Evolutionary conservation across 129 eudicot genomes (phyloP).

Genomic region (Daucus carota): DNA sequence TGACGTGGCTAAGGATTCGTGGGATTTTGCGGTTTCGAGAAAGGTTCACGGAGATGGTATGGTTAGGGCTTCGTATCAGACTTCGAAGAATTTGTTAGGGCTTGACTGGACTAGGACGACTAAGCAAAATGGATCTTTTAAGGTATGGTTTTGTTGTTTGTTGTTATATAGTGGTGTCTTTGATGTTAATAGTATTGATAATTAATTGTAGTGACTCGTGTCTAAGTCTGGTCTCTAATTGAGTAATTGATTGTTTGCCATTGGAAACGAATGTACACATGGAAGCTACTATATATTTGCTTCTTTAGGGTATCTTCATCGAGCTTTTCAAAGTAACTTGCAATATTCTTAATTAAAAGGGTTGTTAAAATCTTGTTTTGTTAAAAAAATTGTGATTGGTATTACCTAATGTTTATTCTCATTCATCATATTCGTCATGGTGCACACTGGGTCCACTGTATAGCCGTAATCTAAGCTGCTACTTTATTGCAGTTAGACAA

Average conservation of each 20-base stretch:
- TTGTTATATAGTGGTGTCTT: not conserved
- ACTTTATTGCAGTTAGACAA: not conserved
- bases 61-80: slow-evolving; percentile 64
- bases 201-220: too few relatives aligned
- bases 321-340: not conserved
- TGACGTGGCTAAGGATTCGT: slow-evolving; percentile 62
- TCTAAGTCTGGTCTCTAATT: too few relatives aligned
- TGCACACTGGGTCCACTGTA: not conserved
- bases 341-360: not conserved
- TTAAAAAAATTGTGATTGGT: not conserved
- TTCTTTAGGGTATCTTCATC: not conserved
- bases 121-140: slow-evolving; percentile 57
- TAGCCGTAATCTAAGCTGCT: not conserved
- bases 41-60: slow-evolving; percentile 56
- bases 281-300: not conserved
- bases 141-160: slow-evolving; percentile 32
- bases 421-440: not conserved
- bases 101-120: slow-evolving; percentile 73
- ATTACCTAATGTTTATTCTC: not conserved
- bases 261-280: not conserved
- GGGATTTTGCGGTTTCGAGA: slow-evolving; percentile 79
- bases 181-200: not conserved
- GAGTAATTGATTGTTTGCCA: not conserved
- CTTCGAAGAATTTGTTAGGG: slow-evolving; percentile 51
- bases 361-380: not conserved